Base-by-base conservation (phyloP, 2,329 filamentous ascomycete genomes). In the Metarhizium guizhouense region DNA sequence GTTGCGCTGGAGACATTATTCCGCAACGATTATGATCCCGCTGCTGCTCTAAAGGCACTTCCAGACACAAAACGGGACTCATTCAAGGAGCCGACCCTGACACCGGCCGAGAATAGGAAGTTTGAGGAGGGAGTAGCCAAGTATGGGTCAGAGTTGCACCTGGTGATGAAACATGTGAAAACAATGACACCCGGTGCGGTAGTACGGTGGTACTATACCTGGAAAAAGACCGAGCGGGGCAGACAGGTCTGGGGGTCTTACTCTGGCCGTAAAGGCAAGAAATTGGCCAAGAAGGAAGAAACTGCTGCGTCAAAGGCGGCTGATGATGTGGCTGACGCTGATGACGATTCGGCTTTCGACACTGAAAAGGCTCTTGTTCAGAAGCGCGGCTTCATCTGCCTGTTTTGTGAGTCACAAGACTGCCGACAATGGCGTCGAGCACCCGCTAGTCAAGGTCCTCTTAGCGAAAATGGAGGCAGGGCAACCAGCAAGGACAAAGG, bases 331-430 rank as follows among this genome's bases (percentile, higher is more conserved):
- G 94, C 93, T 7, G 88, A 99, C 68, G 87, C 93, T 59, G 81
- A 88, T 14, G 94, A 99, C 63, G 94, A 99, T 71, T 99, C 94
- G 6, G 94, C 94, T 3, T 99, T 96, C 64, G 94, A 99, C 68
- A 85, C 85, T 51, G 86, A 86, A 45, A 99, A 97, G 74, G 91
- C 93, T 0, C 72, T 74, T 3, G 78, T 84, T 57, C 87, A 86
- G 68, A 95, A 95, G 71, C 85, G 88, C 60, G 82, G 82, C 20
- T 97, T 99, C 65, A 81, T 90, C 61, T 99, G 94, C 80, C 96
- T 96, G 68, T 97, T 96, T 68, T 99, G 94, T 70, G 80, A 78
- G 53, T 88, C 85, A 3, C 87, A 87, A 58, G 78, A 80, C 56
- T 96, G 92, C 5, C 82, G 90, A 53, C 90, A 95, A 69, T 99